phyloP scores from a whole-genome alignment of 306 rosid genomes.

The Hylodesmum podocarpum region DNA sequence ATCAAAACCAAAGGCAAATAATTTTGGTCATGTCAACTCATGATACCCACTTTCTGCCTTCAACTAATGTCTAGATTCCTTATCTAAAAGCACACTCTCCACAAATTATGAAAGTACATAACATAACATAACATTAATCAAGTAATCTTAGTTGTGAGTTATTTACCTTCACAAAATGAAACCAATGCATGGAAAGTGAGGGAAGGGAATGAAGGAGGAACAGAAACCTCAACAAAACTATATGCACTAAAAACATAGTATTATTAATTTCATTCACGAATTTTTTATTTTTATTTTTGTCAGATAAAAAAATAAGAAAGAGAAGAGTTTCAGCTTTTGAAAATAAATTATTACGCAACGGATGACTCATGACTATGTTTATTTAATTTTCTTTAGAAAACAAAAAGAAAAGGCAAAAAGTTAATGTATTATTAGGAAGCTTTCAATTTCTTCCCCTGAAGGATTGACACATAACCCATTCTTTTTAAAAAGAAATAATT shows the following conservation, averaged over 20 bases:
- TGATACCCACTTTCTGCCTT: constrained; percentile 17
- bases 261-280: background rate
- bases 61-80: background rate
- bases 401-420: constrained; percentile 20
- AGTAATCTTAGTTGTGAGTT: constrained; percentile 30
- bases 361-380: constrained; percentile 17
- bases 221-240: constrained; percentile 37
- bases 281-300: constrained; percentile 7
- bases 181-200: constrained; percentile 20
- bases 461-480: constrained; percentile 28
- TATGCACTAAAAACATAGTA: background rate
- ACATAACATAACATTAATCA: background rate
- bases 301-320: background rate
- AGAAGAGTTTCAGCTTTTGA: constrained; percentile 23
- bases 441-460: constrained; percentile 3
- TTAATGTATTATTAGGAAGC: background rate
- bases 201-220: constrained; percentile 33
- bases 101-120: constrained; percentile 10
- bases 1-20: constrained; percentile 20
- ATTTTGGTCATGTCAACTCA: constrained; percentile 34
- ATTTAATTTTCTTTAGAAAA: background rate
- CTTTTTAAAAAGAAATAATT: background rate
- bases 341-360: constrained; percentile 11
- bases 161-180: constrained; percentile 41
- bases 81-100: background rate